These are phyloP conservation scores for Metschnikowia dekortorum DNA, from an alignment of 805 yeast species.

Conservation along the genomic window DNA sequence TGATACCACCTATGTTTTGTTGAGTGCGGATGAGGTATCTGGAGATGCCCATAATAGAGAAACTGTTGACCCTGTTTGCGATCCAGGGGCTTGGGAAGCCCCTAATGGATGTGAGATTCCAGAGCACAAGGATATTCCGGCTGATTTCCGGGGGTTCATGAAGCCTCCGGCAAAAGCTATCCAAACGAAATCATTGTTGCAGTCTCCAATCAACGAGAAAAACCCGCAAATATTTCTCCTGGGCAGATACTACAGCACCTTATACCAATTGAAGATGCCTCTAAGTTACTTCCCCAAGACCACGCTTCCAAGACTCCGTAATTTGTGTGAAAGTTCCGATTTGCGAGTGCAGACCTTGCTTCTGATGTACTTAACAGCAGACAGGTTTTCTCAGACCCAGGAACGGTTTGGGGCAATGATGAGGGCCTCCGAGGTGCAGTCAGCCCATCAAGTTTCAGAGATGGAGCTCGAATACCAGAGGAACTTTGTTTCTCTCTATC, in stretches of 20 bases:
- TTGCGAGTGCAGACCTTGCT: slow-evolving; percentile 20
- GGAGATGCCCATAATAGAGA: background rate
- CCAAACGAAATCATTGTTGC: background rate
- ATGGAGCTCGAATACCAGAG: background rate
- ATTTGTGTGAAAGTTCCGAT: slow-evolving; percentile 33
- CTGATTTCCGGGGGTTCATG: background rate
- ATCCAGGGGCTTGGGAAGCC: background rate
- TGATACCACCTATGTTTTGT: background rate
- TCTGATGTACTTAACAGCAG: slow-evolving; percentile 30
- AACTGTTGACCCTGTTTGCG: background rate
- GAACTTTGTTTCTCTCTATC: background rate
- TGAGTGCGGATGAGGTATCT: background rate
- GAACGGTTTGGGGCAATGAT: slow-evolving; percentile 1
- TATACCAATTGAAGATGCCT: slow-evolving; percentile 39
- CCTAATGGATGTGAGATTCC: background rate
- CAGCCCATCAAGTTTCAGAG: background rate
- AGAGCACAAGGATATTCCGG: background rate
- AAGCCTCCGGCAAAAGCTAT: background rate
- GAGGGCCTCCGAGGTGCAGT: background rate
- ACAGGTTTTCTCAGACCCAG: slow-evolving; percentile 11
- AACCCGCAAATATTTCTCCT: slow-evolving; percentile 30
- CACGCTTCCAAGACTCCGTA: slow-evolving; percentile 42
- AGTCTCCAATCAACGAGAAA: slow-evolving; percentile 15
- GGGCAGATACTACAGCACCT: slow-evolving; percentile 31
- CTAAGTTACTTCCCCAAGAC: slow-evolving; percentile 47